Evolutionary conservation across 768 basidiomycete genomes (phyloP), one percentile per base, ranked within the genome.

Genomic region (Russula emetica): DNA sequence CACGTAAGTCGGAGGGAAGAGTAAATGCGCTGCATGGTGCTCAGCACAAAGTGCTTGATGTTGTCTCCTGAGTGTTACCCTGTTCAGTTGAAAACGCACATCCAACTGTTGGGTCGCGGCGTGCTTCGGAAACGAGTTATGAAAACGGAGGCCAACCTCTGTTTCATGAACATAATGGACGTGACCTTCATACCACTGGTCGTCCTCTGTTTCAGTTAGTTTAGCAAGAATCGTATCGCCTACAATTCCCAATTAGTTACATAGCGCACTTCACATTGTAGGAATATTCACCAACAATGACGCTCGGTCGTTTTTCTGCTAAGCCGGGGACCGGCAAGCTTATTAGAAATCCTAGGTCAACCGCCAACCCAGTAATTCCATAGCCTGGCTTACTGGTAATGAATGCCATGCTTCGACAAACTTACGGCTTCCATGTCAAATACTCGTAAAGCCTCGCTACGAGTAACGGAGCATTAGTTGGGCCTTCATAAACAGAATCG

Each of bases 51-150:
- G 52, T 10, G 57, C 51, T 40, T 59, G 57, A 26, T 85, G 83
- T 76, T 83, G 83, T 51, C 84, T 75, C 5, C 82, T 78, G 18
- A 80, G 75, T 0, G 83, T 77, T 24, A 82, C 71, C 16, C 84
- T 79, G 66, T 85, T 84, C 53, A 85, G 72, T 52, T 79, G 77
- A 71, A 86, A 87, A 18, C 62, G 62, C 77, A 62, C 60, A 38
- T 61, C 42, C 14, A 54, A 61, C 20, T 26, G 32, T 36, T 55
- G 18, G 13, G 8, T 47, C 20, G 3, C 53, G n/a, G 3, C 51
- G 28, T 54, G 1, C 8, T 55, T 55, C 7, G 24, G 42, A 47
- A 61, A 61, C 11, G 60, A 61, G 1, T 13, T 0, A 13, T 61
- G 60, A 28, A 61, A 55, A n/a, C 44, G 24, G 20, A 61, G 34